Evolutionary conservation across 305 asterid species (phyloP).

Genomic region (Fraxinus paxiana): DNA sequence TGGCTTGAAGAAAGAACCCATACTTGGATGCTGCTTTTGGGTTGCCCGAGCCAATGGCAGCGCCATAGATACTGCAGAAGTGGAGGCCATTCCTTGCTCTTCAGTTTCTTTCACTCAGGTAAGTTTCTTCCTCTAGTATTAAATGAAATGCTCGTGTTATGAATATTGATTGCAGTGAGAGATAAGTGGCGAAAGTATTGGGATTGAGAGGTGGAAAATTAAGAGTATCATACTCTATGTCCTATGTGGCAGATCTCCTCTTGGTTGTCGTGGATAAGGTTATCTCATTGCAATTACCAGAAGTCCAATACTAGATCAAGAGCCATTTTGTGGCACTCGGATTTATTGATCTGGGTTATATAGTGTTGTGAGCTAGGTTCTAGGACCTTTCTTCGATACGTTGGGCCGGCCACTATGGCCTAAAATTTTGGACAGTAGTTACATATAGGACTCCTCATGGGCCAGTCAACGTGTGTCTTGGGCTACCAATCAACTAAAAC

Average conservation of each 20-base stretch:
- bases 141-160: conserved; percentile 1
- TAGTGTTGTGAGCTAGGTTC: background rate
- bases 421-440: background rate
- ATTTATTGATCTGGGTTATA: background rate
- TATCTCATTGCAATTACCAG: conserved; percentile 34
- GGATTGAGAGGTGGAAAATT: conserved; percentile 55
- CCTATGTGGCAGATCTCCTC: conserved; percentile 53
- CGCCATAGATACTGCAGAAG: conserved; percentile 58
- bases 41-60: conserved; percentile 47
- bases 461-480: background rate
- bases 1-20: conserved; percentile 52
- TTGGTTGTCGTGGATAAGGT: conserved; percentile 55
- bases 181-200: conserved; percentile 4
- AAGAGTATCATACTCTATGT: conserved; percentile 25
- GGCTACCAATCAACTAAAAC: background rate
- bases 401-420: background rate
- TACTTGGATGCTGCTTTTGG: conserved; percentile 40
- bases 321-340: background rate
- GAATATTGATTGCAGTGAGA: conserved; percentile 23
- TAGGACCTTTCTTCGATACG: background rate
- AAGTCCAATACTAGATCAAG: background rate
- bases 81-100: conserved; percentile 55
- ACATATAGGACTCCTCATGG: background rate
- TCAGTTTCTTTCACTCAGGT: conserved; percentile 1
- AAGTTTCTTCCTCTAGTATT: conserved; percentile 17